Base-by-base conservation (phyloP, 768 basidiomycete genomes). In the Mycena venus region DNA sequence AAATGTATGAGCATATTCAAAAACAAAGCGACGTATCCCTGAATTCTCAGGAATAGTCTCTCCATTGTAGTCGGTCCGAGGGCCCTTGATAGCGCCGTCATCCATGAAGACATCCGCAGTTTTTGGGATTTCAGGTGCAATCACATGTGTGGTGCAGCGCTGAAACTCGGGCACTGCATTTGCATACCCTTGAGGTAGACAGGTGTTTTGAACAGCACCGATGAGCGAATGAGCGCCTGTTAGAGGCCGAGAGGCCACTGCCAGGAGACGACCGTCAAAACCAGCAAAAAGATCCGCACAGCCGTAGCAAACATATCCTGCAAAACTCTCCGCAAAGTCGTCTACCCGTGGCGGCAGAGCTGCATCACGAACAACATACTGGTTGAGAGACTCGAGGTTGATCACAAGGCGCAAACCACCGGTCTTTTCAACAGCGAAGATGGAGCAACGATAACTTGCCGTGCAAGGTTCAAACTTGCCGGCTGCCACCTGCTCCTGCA, bases 371-470 rank as follows among this genome's bases (percentile, higher is more conserved):
- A 84, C 78, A 3, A 80, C 79, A 2, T 83, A 79, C 10, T 72
- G 75, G 73, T 86, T 86, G 3, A 86, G 79, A 0, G 80, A 79
- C 68, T 83, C 80, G 0, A 85, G 73, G 60, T 82, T 78, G 32
- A 80, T 75, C 0, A 87, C 82, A 0, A 86, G 55, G 0, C 82
- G 72, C 2, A 87, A 67, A 40, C 36, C 75, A 7, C 80, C 77
- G 29, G 78, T 77, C 73, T 80, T 85, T 4, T 62, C 58, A 0
- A 84, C 81, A 4, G 78, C 60, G 36, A 81, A 82, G 31, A 78
- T 58, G 19, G 78, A 38, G 1, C 74, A 77, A 11, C 78, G 63
- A 66, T 81, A 82, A 2, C 81, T 80, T 0, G 81, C 67, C 0
- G 71, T 67, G 2, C 68, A 78, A 11, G 69, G 68, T 61, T 83